phyloP scores from a whole-genome alignment of 1,284 basidiomycete genomes.

The Boletus hoseneyae region DNA sequence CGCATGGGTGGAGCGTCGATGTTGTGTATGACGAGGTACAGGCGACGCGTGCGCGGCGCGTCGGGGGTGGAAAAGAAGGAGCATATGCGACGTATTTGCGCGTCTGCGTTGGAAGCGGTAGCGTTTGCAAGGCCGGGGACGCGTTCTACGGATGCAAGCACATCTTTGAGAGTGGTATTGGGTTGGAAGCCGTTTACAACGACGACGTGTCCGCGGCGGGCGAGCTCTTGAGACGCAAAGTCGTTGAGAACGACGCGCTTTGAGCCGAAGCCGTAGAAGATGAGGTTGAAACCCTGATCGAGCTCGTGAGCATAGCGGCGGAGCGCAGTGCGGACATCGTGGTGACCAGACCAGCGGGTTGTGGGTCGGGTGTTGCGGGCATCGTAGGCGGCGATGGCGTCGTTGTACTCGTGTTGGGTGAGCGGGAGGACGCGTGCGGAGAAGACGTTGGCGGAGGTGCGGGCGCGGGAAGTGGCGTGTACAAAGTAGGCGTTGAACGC shows the following conservation, averaged over 20 bases:
- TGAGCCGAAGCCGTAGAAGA: constrained; percentile 86
- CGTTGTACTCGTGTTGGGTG: constrained; percentile 55
- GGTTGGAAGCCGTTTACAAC: constrained; percentile 82
- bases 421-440: constrained; percentile 69
- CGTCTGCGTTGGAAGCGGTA: constrained; percentile 46
- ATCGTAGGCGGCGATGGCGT: constrained; percentile 42
- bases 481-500: constrained; percentile 84
- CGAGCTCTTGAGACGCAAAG: constrained; percentile 59
- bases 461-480: constrained; percentile 55
- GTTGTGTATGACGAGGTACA: constrained; percentile 85
- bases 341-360: constrained; percentile 29
- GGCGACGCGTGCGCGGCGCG: constrained; percentile 33
- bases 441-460: constrained; percentile 76
- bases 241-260: constrained; percentile 74
- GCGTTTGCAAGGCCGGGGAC: constrained; percentile 50
- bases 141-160: constrained; percentile 65
- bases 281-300: constrained; percentile 76
- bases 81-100: constrained; percentile 61
- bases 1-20: constrained; percentile 77
- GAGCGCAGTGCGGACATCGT: constrained; percentile 44
- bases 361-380: constrained; percentile 26
- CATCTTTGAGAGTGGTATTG: constrained; percentile 62
- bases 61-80: constrained; percentile 50
- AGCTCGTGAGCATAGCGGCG: constrained; percentile 69
- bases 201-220: constrained; percentile 65